Conservation (phyloP, 169 alveolate genomes). For the Plasmodium relictum region DNA sequence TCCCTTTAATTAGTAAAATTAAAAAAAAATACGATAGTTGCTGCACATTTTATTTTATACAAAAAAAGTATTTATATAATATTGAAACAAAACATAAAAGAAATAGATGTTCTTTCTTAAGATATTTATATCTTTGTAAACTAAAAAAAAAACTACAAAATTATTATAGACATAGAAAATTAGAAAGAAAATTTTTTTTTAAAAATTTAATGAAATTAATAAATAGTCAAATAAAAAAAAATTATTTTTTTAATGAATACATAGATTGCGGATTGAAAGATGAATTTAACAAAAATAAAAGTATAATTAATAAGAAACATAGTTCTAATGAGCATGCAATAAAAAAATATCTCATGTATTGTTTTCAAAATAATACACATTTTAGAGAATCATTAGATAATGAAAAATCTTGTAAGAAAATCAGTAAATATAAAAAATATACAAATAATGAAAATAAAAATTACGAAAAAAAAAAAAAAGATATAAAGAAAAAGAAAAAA, state of each 20-base stretch:
- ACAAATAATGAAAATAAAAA: not conserved
- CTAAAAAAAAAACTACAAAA: constrained; percentile 44
- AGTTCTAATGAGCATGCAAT: not conserved
- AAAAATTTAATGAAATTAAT: constrained; percentile 10
- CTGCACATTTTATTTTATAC: constrained; percentile 16
- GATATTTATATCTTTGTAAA: constrained; percentile 26
- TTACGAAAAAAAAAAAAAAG: not conserved
- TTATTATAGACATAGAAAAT: constrained; percentile 19
- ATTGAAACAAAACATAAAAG: constrained; percentile 3
- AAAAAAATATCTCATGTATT: not conserved
- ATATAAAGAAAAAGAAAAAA: not conserved
- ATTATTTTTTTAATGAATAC: not conserved
- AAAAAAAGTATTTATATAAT: constrained; percentile 2
- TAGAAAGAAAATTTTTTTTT: not conserved
- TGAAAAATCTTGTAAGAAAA: not conserved
- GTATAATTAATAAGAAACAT: not conserved
- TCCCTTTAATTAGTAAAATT: constrained; percentile 26
- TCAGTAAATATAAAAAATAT: not conserved
- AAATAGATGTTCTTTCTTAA: constrained; percentile 24
- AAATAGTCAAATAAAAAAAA: constrained; percentile 7
- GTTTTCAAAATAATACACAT: not conserved
- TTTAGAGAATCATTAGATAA: not conserved
- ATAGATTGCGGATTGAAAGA: not conserved
- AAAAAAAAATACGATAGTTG: constrained; percentile 19
- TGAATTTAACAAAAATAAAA: not conserved